Percentiles rank a stretch among this genome's conserved stretches.
Conservation (phyloP, 441 rosid species). For the Gossypium gossypioides region DNA sequence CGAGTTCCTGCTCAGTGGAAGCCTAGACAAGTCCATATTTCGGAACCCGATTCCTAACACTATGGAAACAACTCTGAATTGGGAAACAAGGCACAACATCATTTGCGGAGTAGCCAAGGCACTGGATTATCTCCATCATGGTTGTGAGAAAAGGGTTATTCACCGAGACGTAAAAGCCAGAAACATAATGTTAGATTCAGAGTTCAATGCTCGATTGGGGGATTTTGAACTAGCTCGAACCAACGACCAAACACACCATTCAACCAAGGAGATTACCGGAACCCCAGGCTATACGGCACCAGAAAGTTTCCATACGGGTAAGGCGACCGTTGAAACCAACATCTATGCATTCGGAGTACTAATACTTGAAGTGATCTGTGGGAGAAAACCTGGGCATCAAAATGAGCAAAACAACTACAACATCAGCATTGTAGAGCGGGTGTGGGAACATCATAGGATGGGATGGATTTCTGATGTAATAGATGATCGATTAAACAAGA, state of each 20-base stretch:
- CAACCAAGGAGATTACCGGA: conserved; percentile 57
- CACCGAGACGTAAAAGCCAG: conserved; percentile 63
- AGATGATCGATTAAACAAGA: conserved; percentile 25
- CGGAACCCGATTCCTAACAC: conserved; percentile 15
- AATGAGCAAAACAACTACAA: conserved; percentile 26
- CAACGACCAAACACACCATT: conserved; percentile 53
- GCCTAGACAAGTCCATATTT: conserved; percentile 50
- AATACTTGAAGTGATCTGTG: conserved; percentile 39
- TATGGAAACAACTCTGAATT: conserved; percentile 25
- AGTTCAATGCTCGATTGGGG: conserved; percentile 38
- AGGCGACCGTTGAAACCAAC: conserved; percentile 52
- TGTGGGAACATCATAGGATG: conserved; percentile 46
- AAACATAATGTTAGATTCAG: conserved; percentile 60
- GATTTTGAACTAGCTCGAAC: conserved; percentile 59
- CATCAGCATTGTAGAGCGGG: conserved; percentile 40
- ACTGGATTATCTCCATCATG: conserved; percentile 59
- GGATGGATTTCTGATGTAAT: conserved; percentile 34
- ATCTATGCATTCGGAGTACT: conserved; percentile 44
- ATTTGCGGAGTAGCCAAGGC: conserved; percentile 45
- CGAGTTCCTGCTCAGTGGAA: conserved; percentile 54
- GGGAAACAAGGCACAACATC: conserved; percentile 41
- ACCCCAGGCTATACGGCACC: conserved; percentile 77
- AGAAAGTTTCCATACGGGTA: conserved; percentile 41
- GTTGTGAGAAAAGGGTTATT: conserved; percentile 51
- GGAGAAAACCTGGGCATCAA: conserved; percentile 35